Base-by-base conservation (phyloP, 2,329 filamentous ascomycete species). In the Colletotrichum graminicola region DNA sequence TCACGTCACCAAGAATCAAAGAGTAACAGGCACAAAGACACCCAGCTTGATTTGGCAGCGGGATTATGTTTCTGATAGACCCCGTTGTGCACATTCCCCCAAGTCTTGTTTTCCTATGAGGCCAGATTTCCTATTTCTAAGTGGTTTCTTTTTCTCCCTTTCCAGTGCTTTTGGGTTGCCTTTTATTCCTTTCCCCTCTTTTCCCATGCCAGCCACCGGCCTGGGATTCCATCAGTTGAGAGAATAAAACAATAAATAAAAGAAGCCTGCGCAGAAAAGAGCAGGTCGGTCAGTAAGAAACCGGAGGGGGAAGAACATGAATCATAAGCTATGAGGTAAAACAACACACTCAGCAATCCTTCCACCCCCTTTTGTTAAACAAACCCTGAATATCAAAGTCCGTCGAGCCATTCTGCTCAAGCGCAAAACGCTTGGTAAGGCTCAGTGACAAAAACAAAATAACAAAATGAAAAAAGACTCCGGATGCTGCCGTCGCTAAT, bases 401-500 rank as follows among this genome's bases (percentile, higher is more conserved):
- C n/a, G 49, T 21, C n/a, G 26, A 49, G 32, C 52, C 51, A 56
- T 56, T 32, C 41, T 61, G 57, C 34, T 59, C 41, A 66, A n/a
- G 45, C 49, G 32, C 29, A 10, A 68, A 59, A 57, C 43, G 34
- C 41, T 57, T 11, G 26, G 45, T 47, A 57, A 51, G 7, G 54
- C 23, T 23, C 21, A 23, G 26, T 26, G 39, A 11, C 7, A 36
- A 36, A 10, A 10, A 36, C 0, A 62, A 8, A 47, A 34, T 14
- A 47, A 56, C 23, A 32, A 21, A 41, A 41, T 3, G n/a, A 60
- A 39, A 39, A 51, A 32, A 52, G 55, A 54, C 52, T 65, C 61
- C 60, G 45, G 49, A 67, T 62, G 64, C 64, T 36, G 54, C 67
- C 66, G 55, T 70, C 70, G 66, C 70, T 66, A 57, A 72, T 72